Percentiles rank a stretch among this genome's conserved stretches.
These are phyloP conservation scores for Lipomyces sp. DNA, from an alignment of 805 yeast species.

Conservation along the genomic window DNA sequence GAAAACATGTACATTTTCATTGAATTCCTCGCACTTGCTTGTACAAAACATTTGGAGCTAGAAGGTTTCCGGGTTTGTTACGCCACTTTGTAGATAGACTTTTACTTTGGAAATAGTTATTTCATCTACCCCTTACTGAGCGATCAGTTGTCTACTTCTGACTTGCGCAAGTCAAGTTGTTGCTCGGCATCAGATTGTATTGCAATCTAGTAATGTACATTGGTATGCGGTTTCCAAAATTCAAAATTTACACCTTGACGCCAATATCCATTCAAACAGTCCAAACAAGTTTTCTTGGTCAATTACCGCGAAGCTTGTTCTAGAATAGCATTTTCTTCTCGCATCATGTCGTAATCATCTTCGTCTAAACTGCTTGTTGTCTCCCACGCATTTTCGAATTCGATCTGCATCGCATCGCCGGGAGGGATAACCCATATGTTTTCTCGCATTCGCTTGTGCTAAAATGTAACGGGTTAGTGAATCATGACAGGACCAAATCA, in stretches of 20 bases:
- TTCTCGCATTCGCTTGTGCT: slow-evolving; percentile 77
- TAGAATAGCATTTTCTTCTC: slow-evolving; percentile 29
- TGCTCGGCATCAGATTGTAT: background rate
- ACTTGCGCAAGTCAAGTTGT: background rate
- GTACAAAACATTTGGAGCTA: slow-evolving; percentile 2
- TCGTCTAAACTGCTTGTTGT: slow-evolving; percentile 31
- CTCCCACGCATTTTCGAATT: slow-evolving; percentile 38
- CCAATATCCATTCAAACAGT: background rate
- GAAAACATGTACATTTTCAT: background rate
- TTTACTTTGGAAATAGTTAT: background rate
- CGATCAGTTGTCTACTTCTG: background rate
- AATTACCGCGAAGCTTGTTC: slow-evolving; percentile 9
- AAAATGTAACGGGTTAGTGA: background rate
- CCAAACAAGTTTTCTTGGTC: background rate
- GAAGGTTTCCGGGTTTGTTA: background rate
- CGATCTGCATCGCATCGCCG: slow-evolving; percentile 33
- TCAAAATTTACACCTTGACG: background rate
- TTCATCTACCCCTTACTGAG: background rate
- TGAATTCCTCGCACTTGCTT: slow-evolving; percentile 2
- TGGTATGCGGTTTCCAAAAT: background rate
- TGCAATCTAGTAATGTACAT: background rate
- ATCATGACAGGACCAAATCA: background rate
- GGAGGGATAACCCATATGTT: slow-evolving; percentile 66
- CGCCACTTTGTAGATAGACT: slow-evolving; percentile 11
- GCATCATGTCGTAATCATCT: slow-evolving; percentile 34